phyloP scores from a whole-genome alignment of 2,329 filamentous ascomycete genomes.

The Neofusicoccum laricinum region DNA sequence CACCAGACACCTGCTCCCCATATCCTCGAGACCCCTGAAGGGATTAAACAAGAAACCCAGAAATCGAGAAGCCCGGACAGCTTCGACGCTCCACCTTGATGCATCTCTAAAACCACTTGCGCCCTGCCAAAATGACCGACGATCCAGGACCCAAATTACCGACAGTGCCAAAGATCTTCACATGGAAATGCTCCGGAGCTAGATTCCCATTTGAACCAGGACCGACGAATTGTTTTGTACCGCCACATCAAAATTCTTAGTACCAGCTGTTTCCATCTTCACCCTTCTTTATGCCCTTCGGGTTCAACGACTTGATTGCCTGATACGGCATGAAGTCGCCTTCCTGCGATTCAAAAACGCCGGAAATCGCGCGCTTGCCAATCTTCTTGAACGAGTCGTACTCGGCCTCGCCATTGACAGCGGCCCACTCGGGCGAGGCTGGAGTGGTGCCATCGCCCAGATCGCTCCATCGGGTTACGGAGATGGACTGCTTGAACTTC shows the following conservation, averaged over 20 bases:
- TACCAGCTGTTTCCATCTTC: slow-evolving; percentile 60
- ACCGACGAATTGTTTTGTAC: neutral
- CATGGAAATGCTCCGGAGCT: neutral
- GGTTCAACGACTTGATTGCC: slow-evolving; percentile 58
- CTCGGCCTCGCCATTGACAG: slow-evolving; percentile 48
- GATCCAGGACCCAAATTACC: too few relatives aligned
- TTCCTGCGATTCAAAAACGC: slow-evolving; percentile 57
- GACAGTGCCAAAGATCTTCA: too few relatives aligned
- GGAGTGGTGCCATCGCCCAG: slow-evolving; percentile 55
- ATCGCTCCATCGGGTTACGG: slow-evolving; percentile 62
- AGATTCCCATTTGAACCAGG: neutral
- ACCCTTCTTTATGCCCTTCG: slow-evolving; percentile 51
- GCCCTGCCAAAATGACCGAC: too few relatives aligned
- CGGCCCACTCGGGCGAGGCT: slow-evolving; percentile 53
- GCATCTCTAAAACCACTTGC: too few relatives aligned
- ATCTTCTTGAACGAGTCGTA: slow-evolving; percentile 56
- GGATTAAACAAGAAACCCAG: too few relatives aligned
- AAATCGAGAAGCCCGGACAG: too few relatives aligned
- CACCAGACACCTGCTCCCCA: too few relatives aligned
- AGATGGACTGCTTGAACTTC: slow-evolving; percentile 58
- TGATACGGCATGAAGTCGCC: slow-evolving; percentile 57
- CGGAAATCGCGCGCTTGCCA: slow-evolving; percentile 55
- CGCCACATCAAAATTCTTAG: slow-evolving; percentile 26
- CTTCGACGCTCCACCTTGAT: too few relatives aligned
- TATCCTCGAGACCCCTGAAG: too few relatives aligned